These are phyloP conservation scores for Botrytis fragariae DNA, from an alignment of 2,329 filamentous ascomycete species.

Conservation along the genomic window DNA sequence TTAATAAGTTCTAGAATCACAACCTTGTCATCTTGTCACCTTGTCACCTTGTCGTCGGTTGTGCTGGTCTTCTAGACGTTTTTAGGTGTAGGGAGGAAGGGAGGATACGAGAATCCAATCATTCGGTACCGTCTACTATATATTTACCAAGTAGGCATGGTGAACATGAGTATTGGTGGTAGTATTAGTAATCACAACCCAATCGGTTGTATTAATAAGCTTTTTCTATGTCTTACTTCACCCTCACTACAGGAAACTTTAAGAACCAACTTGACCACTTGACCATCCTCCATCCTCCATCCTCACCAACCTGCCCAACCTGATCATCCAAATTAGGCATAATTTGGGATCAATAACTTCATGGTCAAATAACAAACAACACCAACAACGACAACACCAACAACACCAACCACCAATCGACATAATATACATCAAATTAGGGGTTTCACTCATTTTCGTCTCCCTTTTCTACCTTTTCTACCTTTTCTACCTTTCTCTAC, in stretches of 20 bases:
- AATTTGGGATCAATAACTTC: background rate
- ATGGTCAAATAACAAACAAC: background rate
- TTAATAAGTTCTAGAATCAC: background rate
- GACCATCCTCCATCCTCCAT: background rate
- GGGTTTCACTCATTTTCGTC: background rate
- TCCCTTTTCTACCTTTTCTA: too few relatives aligned
- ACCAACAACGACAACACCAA: background rate
- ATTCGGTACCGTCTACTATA: background rate
- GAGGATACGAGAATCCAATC: background rate
- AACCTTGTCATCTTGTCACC: background rate
- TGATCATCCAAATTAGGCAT: background rate
- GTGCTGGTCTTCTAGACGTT: background rate
- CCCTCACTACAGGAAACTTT: background rate
- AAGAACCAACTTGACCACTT: background rate
- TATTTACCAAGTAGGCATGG: background rate
- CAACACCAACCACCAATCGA: background rate
- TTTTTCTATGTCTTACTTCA: background rate
- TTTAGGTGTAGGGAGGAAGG: background rate
- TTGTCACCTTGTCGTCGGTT: background rate
- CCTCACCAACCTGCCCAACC: background rate
- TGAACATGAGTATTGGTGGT: background rate
- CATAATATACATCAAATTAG: background rate
- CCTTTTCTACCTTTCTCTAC: too few relatives aligned
- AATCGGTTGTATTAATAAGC: background rate
- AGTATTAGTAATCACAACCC: background rate